Conservation (phyloP, 352 stramenopile species). For the Phytopythium ostracodes region DNA sequence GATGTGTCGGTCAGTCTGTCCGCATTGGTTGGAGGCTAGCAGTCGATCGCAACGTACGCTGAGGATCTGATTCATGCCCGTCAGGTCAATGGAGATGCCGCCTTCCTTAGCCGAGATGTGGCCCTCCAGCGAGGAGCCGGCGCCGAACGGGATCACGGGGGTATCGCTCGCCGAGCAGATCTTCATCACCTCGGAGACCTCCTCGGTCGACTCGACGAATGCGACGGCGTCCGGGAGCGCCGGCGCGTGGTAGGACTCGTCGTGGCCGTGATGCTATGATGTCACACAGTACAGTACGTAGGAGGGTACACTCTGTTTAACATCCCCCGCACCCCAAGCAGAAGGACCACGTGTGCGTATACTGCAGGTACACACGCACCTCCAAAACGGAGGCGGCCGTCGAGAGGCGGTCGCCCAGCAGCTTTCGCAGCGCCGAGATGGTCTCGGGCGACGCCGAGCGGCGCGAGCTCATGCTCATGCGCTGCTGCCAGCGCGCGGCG, state of each 20-base stretch:
- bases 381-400: conserved; percentile 57
- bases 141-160: conserved; percentile 94
- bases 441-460: conserved; percentile 40
- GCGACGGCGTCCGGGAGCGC: conserved; percentile 80
- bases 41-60: conserved; percentile 14
- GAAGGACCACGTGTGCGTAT: not conserved
- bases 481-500: conserved; percentile 5
- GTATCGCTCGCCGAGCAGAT: conserved; percentile 75
- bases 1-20: too few relatives aligned
- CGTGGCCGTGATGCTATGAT: conserved; percentile 71
- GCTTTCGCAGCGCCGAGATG: conserved; percentile 41
- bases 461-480: conserved; percentile 21
- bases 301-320: conserved; percentile 3
- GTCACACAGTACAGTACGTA: conserved; percentile 5
- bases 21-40: too few relatives aligned
- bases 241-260: conserved; percentile 89
- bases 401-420: conserved; percentile 66
- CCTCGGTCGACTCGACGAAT: conserved; percentile 75
- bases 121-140: conserved; percentile 91
- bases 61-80: conserved; percentile 66
- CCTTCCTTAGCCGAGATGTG: conserved; percentile 89
- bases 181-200: conserved; percentile 89
- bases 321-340: not conserved
- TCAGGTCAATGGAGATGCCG: conserved; percentile 90
- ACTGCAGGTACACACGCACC: conserved; percentile 19